Evolutionary conservation across 495 filamentous ascomycete genomes (phyloP).

Genomic region (Lichina pygmaea): DNA sequence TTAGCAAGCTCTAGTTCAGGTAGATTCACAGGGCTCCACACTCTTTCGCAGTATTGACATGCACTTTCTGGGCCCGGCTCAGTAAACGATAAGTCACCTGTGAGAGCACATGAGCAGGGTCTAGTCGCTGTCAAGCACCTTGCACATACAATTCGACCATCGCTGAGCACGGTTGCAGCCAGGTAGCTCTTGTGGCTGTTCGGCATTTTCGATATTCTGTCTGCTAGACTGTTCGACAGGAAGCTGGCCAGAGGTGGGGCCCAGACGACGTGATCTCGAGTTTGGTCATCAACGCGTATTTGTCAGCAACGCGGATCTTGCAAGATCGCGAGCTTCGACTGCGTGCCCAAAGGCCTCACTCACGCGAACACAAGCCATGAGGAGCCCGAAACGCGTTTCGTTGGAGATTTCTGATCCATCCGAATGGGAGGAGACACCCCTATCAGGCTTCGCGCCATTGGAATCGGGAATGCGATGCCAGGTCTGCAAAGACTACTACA

Average conservation of each 20-base stretch:
- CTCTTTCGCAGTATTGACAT: constrained; percentile 68
- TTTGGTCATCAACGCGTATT: not conserved
- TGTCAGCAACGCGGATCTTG: not conserved
- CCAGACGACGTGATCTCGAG: no score
- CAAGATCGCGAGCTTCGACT: not conserved
- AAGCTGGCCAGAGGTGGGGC: no score
- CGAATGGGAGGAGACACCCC: constrained; percentile 69
- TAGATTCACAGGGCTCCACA: constrained; percentile 11
- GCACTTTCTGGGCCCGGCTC: constrained; percentile 51
- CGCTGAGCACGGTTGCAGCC: constrained; percentile 47
- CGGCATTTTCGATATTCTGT: constrained; percentile 14
- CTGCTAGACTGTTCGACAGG: no score
- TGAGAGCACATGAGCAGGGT: not conserved
- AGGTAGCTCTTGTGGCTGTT: constrained; percentile 42
- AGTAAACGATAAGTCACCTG: constrained; percentile 70
- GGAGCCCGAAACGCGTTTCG: constrained; percentile 3
- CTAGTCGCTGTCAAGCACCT: not conserved
- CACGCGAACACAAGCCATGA: not conserved
- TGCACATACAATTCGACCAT: constrained; percentile 38
- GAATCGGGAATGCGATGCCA: constrained; percentile 80
- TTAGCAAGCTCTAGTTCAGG: not conserved
- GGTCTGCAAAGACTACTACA: constrained; percentile 93
- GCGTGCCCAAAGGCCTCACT: not conserved
- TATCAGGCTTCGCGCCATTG: constrained; percentile 42
- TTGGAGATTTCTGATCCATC: constrained; percentile 61